A percentile compares a stretch with the other conserved stretches of the same genome.
Conservation (phyloP, 441 rosid genomes). For the Gossypium gossypioides region DNA sequence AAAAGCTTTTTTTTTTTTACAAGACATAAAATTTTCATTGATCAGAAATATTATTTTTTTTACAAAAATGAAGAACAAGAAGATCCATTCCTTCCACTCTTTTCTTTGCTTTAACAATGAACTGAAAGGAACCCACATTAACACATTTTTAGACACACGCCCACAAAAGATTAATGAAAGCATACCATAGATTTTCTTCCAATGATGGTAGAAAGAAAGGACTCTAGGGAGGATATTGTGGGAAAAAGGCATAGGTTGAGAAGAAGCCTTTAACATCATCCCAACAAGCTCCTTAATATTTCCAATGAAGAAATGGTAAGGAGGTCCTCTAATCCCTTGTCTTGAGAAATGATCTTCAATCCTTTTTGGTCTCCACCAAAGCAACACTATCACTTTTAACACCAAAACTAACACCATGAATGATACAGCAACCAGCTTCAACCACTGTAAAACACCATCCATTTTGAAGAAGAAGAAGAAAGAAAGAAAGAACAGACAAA, state of each 20-base stretch:
- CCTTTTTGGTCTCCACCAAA: conserved; percentile 90
- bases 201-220: conserved; percentile 83
- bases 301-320: conserved; percentile 84
- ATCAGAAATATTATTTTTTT: neutral
- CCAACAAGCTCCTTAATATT: conserved; percentile 79
- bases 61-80: neutral
- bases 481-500: conserved; percentile 28
- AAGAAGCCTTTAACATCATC: conserved; percentile 89
- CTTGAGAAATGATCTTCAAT: conserved; percentile 79
- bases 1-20: too few species aligned
- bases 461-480: conserved; percentile 5
- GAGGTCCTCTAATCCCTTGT: conserved; percentile 94
- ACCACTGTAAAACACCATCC: conserved; percentile 1
- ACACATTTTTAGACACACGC: neutral
- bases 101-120: neutral
- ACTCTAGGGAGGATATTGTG: conserved; percentile 93
- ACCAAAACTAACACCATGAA: conserved; percentile 1
- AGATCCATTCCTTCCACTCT: neutral
- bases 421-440: conserved; percentile 1
- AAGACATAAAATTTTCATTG: conserved; percentile 3
- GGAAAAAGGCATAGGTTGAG: conserved; percentile 82
- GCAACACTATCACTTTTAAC: conserved; percentile 30
- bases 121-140: neutral
- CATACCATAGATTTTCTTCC: conserved; percentile 90
- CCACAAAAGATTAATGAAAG: neutral